A percentile compares a stretch with the other conserved stretches of the same genome.
phyloP scores from a whole-genome alignment of 2,329 filamentous ascomycete species.

The Trichoderma sp. region DNA sequence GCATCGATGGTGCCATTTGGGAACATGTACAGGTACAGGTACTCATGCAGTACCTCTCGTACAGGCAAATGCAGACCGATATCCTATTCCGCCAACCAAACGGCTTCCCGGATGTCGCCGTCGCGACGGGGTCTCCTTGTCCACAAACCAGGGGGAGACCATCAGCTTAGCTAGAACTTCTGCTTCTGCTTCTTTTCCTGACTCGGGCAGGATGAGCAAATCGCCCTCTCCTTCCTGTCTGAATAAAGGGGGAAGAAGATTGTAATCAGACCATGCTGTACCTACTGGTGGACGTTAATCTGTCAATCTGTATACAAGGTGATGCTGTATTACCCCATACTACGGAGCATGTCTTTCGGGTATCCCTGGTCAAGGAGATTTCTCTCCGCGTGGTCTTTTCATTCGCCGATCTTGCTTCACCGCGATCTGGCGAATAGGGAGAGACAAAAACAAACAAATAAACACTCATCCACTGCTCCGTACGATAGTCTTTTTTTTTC shows the following conservation, averaged over 20 bases:
- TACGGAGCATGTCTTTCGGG: background rate
- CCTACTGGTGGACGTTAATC: background rate
- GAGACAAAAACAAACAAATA: background rate
- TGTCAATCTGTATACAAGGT: background rate
- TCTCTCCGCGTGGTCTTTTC: background rate
- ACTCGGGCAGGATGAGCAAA: background rate
- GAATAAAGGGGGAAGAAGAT: background rate
- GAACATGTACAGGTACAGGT: background rate
- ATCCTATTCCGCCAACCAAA: background rate
- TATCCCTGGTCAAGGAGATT: background rate
- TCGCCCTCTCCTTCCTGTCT: background rate
- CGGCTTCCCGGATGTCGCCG: slow-evolving; percentile 12
- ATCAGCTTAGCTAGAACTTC: background rate
- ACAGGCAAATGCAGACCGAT: background rate
- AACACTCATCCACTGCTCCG: background rate
- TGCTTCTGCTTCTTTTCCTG: background rate
- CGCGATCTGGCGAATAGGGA: background rate
- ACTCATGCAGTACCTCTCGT: background rate
- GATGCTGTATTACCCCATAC: background rate
- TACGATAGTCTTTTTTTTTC: background rate
- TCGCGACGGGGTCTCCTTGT: background rate
- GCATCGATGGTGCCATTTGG: background rate
- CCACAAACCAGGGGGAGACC: background rate
- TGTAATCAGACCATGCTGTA: background rate
- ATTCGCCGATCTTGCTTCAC: slow-evolving; percentile 9